Evolutionary conservation across 2,329 filamentous ascomycete genomes (phyloP), one percentile per base, ranked within the genome.

Genomic region (Talaromyces albobiverticillius): DNA sequence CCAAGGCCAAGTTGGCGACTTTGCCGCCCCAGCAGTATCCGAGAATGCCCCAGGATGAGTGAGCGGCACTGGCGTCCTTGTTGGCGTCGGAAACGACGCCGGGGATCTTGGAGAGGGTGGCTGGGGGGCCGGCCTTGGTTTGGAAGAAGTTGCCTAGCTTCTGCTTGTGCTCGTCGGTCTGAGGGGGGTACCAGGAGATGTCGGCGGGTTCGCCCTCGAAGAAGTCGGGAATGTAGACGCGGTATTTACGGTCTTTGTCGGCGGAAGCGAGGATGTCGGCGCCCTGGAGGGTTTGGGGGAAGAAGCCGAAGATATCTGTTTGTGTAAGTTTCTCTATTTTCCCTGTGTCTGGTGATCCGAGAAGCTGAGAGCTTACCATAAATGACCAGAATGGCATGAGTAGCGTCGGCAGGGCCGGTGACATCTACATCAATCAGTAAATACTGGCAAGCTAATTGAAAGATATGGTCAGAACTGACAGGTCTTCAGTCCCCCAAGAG

Each of bases 211-310:
- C 79, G 68, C 89, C 91, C 57, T 88, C 82, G 77, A 96, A 95
- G 80, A 89, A 93, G 75, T 96, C 92, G 25, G 92, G 92, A 59
- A 96, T 92, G 74, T 92, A 91, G 61, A 96, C 89, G 62, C 85
- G 85, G 78, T 95, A 94, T 66, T 88, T 83, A 56, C 78, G 69
- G 76, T 82, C 72, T 83, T 88, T 87, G 79, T 86, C 78, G 31
- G 78, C 74, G 61, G 74, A 71, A 25, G 83, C 80, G 40, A 85
- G 78, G 62, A 85, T 85, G 61, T 86, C 83, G 59, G 82, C 82
- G 43, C 83, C 83, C 63, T 86, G 83, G 16, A 85, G 61, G 9
- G 82, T 85, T 64, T 86, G 83, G 9, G 77, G 75, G 70, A 82
- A 85, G 76, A 81, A 85, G 50, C 82, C 82, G 64, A 86, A 86